phyloP scores from a whole-genome alignment of 257 asterid genomes.

The Ilex asprella region DNA sequence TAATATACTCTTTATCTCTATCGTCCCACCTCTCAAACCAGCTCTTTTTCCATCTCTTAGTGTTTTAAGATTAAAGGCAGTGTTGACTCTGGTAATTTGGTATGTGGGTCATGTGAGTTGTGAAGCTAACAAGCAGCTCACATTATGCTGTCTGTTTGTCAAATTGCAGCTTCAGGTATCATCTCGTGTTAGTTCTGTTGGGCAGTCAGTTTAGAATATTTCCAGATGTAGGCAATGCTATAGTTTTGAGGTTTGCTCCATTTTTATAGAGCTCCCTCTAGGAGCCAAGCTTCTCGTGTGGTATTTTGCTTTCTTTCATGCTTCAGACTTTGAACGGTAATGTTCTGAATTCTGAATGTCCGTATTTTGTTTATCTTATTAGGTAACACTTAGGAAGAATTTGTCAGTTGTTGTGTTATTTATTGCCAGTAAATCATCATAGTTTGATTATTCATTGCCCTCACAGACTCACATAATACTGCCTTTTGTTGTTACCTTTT shows the following conservation, averaged over 20 bases:
- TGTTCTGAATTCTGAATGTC: constrained; percentile 4
- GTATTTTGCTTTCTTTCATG: neutral
- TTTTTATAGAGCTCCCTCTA: neutral
- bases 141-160: neutral
- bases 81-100: neutral
- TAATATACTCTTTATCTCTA: too few species aligned
- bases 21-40: neutral
- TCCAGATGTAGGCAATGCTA: constrained; percentile 27
- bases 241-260: constrained; percentile 43
- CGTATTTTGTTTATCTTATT: constrained; percentile 13
- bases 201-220: constrained; percentile 35
- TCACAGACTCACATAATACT: neutral
- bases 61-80: neutral
- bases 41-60: neutral
- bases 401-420: constrained; percentile 23
- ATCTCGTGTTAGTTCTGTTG: constrained; percentile 20
- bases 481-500: neutral
- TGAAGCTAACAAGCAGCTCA: neutral
- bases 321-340: neutral
- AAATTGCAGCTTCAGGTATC: constrained; percentile 36
- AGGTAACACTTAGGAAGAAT: constrained; percentile 45
- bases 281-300: neutral
- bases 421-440: constrained; percentile 45
- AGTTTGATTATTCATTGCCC: neutral
- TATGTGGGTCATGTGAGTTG: neutral